Evolutionary conservation across 805 yeast genomes (phyloP).

Genomic region (Blastobotrys chiropterorum): DNA sequence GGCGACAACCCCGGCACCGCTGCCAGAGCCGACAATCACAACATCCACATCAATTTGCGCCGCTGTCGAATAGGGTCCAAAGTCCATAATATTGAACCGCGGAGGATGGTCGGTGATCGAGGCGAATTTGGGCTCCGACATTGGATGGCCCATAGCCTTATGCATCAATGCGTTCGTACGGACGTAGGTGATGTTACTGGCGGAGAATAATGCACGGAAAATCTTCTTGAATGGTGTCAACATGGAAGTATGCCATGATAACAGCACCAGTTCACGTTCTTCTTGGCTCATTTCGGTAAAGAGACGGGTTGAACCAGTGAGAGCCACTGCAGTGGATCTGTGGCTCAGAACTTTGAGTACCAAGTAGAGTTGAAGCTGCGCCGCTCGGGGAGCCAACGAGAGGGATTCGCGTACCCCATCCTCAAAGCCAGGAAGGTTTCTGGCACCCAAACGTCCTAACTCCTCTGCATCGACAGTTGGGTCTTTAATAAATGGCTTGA

Average conservation of each 20-base stretch:
- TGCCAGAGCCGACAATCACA: slow-evolving; percentile 45
- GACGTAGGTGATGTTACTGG: slow-evolving; percentile 21
- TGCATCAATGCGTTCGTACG: slow-evolving; percentile 32
- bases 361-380: slow-evolving; percentile 12
- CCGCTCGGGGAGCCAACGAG: background rate
- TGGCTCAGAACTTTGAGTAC: slow-evolving; percentile 18
- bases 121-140: slow-evolving; percentile 20
- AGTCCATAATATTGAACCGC: slow-evolving; percentile 24
- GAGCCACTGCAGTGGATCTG: slow-evolving; percentile 19
- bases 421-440: slow-evolving; percentile 7
- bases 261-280: slow-evolving; percentile 33
- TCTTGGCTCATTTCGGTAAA: slow-evolving; percentile 22
- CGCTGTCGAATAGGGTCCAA: slow-evolving; percentile 10
- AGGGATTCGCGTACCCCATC: slow-evolving; percentile 1
- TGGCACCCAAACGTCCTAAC: slow-evolving; percentile 13
- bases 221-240: slow-evolving; percentile 33
- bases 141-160: slow-evolving; percentile 37
- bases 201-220: slow-evolving; percentile 26
- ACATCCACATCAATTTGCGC: slow-evolving; percentile 21
- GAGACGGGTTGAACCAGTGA: slow-evolving; percentile 20
- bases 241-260: slow-evolving; percentile 39
- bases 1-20: slow-evolving; percentile 50
- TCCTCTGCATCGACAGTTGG: slow-evolving; percentile 8
- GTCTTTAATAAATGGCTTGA: slow-evolving; percentile 7
- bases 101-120: slow-evolving; percentile 14